A percentile compares a stretch with the other conserved stretches of the same genome.
Conservation (phyloP, 2,329 filamentous ascomycete genomes). For the Hypoxylon rubiginosum region DNA sequence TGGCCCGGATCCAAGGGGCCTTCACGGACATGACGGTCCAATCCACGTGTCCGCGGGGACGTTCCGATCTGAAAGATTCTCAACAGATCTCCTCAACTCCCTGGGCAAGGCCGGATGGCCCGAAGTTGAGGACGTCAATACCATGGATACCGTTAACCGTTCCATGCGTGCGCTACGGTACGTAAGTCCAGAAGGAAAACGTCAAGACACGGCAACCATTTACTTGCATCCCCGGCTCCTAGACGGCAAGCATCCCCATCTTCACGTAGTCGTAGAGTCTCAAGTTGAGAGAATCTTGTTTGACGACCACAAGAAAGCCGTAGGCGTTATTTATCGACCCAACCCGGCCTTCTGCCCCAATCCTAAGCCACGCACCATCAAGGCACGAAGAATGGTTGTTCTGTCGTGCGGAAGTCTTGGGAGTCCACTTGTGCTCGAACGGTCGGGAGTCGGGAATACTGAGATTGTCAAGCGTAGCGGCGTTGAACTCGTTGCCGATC, state of each 20-base stretch:
- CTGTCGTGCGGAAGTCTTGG: constrained; percentile 56
- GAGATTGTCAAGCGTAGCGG: constrained; percentile 54
- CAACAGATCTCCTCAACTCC: constrained; percentile 61
- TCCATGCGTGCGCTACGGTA: constrained; percentile 42
- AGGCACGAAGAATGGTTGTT: constrained; percentile 62
- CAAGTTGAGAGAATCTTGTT: constrained; percentile 61
- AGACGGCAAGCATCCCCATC: constrained; percentile 60
- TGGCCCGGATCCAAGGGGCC: neutral
- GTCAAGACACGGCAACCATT: constrained; percentile 66
- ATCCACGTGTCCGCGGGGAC: constrained; percentile 64
- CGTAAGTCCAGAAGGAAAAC: constrained; percentile 57
- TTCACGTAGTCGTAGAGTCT: constrained; percentile 65
- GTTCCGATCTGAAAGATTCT: constrained; percentile 54
- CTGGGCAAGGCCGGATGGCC: constrained; percentile 60
- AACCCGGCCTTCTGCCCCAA: constrained; percentile 55
- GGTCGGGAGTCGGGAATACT: constrained; percentile 63
- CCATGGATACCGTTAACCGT: constrained; percentile 55
- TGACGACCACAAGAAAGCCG: constrained; percentile 61
- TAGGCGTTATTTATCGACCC: constrained; percentile 64
- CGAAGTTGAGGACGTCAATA: constrained; percentile 63
- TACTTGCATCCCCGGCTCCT: constrained; percentile 66
- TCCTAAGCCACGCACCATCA: constrained; percentile 52
- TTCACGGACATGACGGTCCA: constrained; percentile 64
- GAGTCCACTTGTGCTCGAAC: constrained; percentile 62
- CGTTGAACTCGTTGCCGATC: constrained; percentile 9